These are phyloP conservation scores for Massariosphaeria phaeospora DNA, from an alignment of 495 filamentous ascomycete species.

Conservation along the genomic window DNA sequence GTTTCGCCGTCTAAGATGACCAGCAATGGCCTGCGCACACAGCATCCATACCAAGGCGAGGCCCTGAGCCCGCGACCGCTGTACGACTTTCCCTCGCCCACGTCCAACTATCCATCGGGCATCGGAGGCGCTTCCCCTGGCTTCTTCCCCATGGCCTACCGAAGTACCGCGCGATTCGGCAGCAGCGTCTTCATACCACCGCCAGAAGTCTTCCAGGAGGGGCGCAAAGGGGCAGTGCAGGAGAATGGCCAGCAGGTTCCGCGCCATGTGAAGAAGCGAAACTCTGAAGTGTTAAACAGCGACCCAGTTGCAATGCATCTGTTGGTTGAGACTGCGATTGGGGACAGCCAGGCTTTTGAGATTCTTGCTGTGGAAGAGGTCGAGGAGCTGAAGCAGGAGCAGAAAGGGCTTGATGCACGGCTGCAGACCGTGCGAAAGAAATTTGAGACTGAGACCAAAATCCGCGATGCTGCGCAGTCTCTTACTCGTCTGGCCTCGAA, in stretches of 20 bases:
- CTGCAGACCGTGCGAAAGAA: constrained; percentile 75
- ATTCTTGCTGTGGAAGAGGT: constrained; percentile 86
- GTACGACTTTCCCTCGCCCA: constrained; percentile 32
- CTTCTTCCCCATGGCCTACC: constrained; percentile 22
- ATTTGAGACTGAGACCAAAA: constrained; percentile 85
- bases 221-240: constrained; percentile 11
- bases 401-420: constrained; percentile 60
- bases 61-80: constrained; percentile 24
- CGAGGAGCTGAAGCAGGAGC: constrained; percentile 83
- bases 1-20: constrained; percentile 16
- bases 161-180: constrained; percentile 21
- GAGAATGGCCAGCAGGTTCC: constrained; percentile 3
- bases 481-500: constrained; percentile 70
- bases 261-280: constrained; percentile 15
- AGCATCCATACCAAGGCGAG: constrained; percentile 20
- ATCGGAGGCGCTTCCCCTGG: constrained; percentile 23
- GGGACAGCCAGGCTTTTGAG: constrained; percentile 76
- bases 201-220: constrained; percentile 27
- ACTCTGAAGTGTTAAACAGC: constrained; percentile 22
- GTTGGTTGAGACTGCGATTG: constrained; percentile 86
- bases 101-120: constrained; percentile 33
- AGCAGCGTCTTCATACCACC: constrained; percentile 31
- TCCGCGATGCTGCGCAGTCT: constrained; percentile 85
- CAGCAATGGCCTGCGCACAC: constrained; percentile 27
- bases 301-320: constrained; percentile 73